Evolutionary conservation across 1,139 yeast genomes (phyloP), one percentile per base, ranked within the genome.

Genomic region (Blastobotrys niveus): DNA sequence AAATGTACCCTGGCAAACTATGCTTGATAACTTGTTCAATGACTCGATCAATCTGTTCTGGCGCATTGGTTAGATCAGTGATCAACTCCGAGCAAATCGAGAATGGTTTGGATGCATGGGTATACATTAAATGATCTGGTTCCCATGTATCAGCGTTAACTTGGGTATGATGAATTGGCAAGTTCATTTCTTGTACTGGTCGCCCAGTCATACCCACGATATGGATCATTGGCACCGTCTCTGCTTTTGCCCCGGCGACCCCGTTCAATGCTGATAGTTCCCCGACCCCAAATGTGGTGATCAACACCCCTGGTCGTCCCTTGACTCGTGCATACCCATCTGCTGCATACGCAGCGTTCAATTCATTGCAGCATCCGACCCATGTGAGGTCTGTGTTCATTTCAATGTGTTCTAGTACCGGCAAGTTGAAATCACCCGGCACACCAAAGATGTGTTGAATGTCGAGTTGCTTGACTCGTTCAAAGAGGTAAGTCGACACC

Each of bases 1-100:
- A 84, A 47, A 87, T 65, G 59, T 82, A 86, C 6, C 94, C 95
- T 1, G 96, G 96, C 59, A 82, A 76, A 24, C 82, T 78, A 46
- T 73, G 71, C 36, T 64, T 68, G 52, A 76, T 67, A 26, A 85
- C 77, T 26, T 73, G 69, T 36, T 60, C 58, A 50, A 87, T 74
- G 3, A 85, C 85, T 24, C 67, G 67, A 61, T 87, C 96, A 45
- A 87, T 72, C 57, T 76, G 73, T 25, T 67, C 67, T n/a, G 77
- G 68, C 1, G 79, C 81, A 9, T 65, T 61, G 2, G 67, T 63
- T 25, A 78, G 71, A 48, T 71, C 67, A 38, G 68, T 70, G 49
- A 85, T 65, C 34, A 76, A 67, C 59, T 79, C 88, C 27, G 72
- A 71, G 33, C 75, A 72, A 48, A 85, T 80, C 14, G 80, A 70